Evolutionary conservation across 164 flowering plant species (phyloP).

Genomic region (Berberis vulgaris): DNA sequence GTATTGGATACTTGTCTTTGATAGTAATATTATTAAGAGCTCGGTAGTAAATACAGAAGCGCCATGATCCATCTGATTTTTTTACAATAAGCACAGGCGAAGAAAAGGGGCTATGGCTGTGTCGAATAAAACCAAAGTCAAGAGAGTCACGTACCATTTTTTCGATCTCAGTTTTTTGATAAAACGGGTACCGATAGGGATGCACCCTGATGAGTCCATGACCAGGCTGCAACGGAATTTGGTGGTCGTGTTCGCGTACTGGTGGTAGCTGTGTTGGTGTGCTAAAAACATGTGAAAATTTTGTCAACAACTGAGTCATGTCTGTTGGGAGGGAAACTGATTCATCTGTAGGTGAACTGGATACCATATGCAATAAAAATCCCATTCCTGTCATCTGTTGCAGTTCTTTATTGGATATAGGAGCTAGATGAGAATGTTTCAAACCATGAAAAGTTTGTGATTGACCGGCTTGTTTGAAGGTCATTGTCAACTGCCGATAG

Average conservation of each 20-base stretch:
- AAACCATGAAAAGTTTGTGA: not conserved
- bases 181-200: not conserved
- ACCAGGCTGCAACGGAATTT: not conserved
- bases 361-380: not conserved
- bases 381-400: not conserved
- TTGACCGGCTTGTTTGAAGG: not conserved
- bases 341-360: not conserved
- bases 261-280: not conserved
- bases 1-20: not conserved
- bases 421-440: not conserved
- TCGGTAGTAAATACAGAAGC: not conserved
- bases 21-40: not conserved
- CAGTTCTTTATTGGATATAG: not conserved
- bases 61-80: not conserved
- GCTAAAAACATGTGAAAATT: not conserved
- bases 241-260: not conserved
- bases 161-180: not conserved
- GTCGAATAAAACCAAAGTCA: not conserved
- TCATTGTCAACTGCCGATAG: not conserved
- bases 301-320: not conserved
- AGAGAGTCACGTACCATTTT: not conserved
- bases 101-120: not conserved
- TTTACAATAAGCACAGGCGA: not conserved
- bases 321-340: not conserved
- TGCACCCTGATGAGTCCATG: not conserved